Base-by-base conservation (phyloP, 306 rosid species). In the Vicia villosa region DNA sequence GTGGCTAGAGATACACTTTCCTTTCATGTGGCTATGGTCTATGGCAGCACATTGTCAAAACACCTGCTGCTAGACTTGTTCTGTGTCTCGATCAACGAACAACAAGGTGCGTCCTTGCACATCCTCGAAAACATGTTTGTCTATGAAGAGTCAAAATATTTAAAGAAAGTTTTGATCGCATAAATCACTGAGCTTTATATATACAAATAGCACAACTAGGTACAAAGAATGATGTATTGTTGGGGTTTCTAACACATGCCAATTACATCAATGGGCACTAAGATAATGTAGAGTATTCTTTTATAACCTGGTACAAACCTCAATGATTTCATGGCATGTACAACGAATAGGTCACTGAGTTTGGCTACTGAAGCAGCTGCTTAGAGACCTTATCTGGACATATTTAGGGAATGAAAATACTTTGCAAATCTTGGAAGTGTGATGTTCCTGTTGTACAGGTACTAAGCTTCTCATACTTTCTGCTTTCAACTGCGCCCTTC, bases 401-500 rank as follows among this genome's bases (percentile, higher is more conserved):
- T 74, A 75, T 75, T 67, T 82, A 16, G 78, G 66, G 55, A 77
- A 40, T 56, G 79, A 57, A 79, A 79, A 62, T 5, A 62, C 59
- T 41, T 68, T 75, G 22, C 36, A 4, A 30, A 65, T 59, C 74
- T 70, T 70, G 43, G 70, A 57, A 63, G 61, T 62, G 24, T 69
- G 80, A 47, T 54, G 75, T 43, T 47, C 71, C 46, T 82, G 67
- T 43, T 74, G 49, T 40, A 13, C 75, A 0, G 77, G 74, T 38
- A 56, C 32, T 40, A 78, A 63, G 78, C 81, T 77, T 82, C 94
- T 86, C 96, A 88, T 90, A 68, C 77, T 79, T 66, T 85, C 89
- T 40, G 98, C 97, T 83, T 80, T 88, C 74, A 76, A 71, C 78
- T 88, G 87, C 21, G 96, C 88, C 60, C 73, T 79, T 75, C 93